Base-by-base conservation (phyloP, 2,329 filamentous ascomycete species). In the Hymenoscyphus repandus region DNA sequence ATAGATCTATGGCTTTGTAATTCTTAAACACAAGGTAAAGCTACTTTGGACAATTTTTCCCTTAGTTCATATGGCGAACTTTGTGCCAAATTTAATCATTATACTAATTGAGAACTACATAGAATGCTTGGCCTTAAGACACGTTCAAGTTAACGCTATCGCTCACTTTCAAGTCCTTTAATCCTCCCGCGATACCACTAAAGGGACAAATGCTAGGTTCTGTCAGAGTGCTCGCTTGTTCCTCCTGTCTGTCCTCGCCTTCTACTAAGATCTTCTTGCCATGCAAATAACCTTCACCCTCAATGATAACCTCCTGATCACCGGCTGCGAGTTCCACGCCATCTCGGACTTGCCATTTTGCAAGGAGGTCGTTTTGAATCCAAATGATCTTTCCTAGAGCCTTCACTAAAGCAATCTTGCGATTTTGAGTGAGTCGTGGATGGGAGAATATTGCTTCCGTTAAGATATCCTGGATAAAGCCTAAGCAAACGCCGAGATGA, bases 341-440 rank as follows among this genome's bases (percentile, higher is more conserved):
- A 39, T 55, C 55, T 4, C 49, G 18, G 1, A 60, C 45, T 46
- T 89, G 86, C 85, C 85, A 90, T 66, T 86, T 87, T n/a, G 86
- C 85, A 65, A 91, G 86, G 20, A 91, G 75, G 65, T 91, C 88
- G 62, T 91, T 91, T 68, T 91, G 88, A 57, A 91, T 90, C 87
- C 87, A 90, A 56, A 91, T 86, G 31, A 92, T 82, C 66, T 91
- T 91, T 52, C 80, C 80, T n/a, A 91, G 73, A 1, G 88, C 87
- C 65, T 85, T 88, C 46, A 90, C 77, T 7, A 91, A 75, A 13
- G 82, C 84, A 27, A 86, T 83, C 70, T 90, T 90, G 66, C 79
- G 77, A 47, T 76, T 73, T 58, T 88, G 74, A 31, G 76, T 73
- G 31, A 92, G 72, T 2, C 79, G 76, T 2, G 49, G 49, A 22